Conservation (phyloP, 768 basidiomycete genomes). For the Amanita jacksonii region DNA sequence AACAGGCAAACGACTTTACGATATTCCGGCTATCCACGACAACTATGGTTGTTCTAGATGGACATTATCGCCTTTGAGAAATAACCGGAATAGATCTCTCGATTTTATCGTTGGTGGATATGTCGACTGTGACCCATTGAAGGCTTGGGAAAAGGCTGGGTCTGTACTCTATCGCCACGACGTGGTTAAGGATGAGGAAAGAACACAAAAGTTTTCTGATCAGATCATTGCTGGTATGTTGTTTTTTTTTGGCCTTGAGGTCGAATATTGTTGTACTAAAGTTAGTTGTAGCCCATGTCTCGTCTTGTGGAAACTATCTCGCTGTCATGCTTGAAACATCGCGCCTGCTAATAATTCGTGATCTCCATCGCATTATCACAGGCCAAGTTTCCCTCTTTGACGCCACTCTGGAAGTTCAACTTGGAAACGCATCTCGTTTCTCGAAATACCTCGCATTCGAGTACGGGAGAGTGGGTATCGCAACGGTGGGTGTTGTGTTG, state of each 20-base stretch:
- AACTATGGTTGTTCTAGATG: conserved; percentile 28
- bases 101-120: neutral
- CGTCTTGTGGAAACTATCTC: conserved; percentile 39
- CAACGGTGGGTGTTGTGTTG: conserved; percentile 37
- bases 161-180: neutral
- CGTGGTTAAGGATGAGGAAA: neutral
- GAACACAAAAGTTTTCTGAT: conserved; percentile 21
- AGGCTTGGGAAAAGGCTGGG: neutral
- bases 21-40: conserved; percentile 27
- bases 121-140: neutral
- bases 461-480: conserved; percentile 33
- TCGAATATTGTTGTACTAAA: neutral
- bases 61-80: conserved; percentile 11
- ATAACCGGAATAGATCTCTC: neutral
- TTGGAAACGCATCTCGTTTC: conserved; percentile 21
- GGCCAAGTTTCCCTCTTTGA: conserved; percentile 21
- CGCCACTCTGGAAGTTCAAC: conserved; percentile 28
- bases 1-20: conserved; percentile 33
- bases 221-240: conserved; percentile 37
- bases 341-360: conserved; percentile 30
- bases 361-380: conserved; percentile 30
- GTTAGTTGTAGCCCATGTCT: conserved; percentile 30
- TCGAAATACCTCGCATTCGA: conserved; percentile 44
- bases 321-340: conserved; percentile 29
- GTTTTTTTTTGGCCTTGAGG: neutral